Base-by-base conservation (phyloP, 805 yeast species). In the Teunomyces stri region DNA sequence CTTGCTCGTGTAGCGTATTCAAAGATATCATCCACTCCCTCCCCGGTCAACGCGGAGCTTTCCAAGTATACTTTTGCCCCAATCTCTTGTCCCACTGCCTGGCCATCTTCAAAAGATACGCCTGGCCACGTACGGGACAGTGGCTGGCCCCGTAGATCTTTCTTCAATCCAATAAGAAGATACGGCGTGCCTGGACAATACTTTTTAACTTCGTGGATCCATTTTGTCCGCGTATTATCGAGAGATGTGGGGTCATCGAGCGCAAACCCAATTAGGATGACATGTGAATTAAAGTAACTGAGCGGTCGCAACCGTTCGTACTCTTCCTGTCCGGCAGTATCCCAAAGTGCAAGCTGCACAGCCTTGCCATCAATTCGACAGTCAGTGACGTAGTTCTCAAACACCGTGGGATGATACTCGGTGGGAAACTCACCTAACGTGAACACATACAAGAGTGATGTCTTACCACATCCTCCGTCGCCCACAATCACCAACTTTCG, bases 241-340 rank as follows among this genome's bases (percentile, higher is more conserved):
- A 91, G 69, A 0, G 96, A 87, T 56, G 91, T 97, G 1, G 89
- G 90, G 22, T 81, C 83, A 62, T 91, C 88, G 15, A 90, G 72
- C 0, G 97, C 89, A 68, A 87, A 91, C 0, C 92, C 97, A 45
- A 90, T 85, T 46, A 90, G 69, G 44, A 91, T 85, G 47, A 88
- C 87, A 64, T 91, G 87, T 2, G 97, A 95, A 57, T 88, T 85
- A 9, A 91, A 80, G 60, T 91, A 91, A 18, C 96, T 86, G 53
- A 91, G 71, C 0, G 97, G 97, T 51, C 97, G 79, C 49, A 91
- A 71, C 49, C 97, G 72, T 62, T 90, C 97, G 62, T 90, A 90
- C 66, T 90, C 97, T 69, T 90, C 97, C 68, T 90, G 97, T 2
- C 97, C 97, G 2, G 97, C 97, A 1, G 97, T 90, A 63, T 90